Evolutionary conservation across 345 rosid genomes (phyloP).

Genomic region (Camelina sativa): DNA sequence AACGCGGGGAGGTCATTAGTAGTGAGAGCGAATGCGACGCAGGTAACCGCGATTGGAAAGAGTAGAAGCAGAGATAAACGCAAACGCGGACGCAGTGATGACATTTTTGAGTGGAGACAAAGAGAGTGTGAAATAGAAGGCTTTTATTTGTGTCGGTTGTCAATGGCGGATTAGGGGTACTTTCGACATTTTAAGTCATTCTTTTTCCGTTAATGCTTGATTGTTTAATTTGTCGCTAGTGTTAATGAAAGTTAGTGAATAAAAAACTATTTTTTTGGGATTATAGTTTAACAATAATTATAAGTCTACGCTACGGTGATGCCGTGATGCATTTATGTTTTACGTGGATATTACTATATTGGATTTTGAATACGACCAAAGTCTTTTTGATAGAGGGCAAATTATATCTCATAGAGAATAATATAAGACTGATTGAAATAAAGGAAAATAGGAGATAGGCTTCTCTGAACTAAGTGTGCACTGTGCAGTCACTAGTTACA

Average conservation of each 20-base stretch:
- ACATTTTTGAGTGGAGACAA: conserved; percentile 27
- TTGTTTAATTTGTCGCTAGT: conserved; percentile 10
- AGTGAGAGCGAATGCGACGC: conserved; percentile 17
- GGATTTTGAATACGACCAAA: no score
- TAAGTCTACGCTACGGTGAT: background rate
- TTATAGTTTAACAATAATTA: background rate
- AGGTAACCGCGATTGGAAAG: conserved; percentile 24
- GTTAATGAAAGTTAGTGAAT: no score
- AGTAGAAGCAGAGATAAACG: conserved; percentile 24
- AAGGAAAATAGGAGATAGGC: background rate
- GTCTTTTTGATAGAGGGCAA: no score
- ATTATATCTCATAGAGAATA: no score
- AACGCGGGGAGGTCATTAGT: conserved; percentile 49
- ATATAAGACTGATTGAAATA: no score
- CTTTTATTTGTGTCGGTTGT: conserved; percentile 11
- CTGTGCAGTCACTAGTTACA: background rate
- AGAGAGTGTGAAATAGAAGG: conserved; percentile 13
- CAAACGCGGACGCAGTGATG: conserved; percentile 17
- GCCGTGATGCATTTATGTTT: no score
- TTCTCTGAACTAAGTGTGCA: background rate
- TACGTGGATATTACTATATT: no score
- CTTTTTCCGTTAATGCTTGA: background rate
- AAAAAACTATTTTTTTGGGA: background rate
- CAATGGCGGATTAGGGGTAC: conserved; percentile 24
- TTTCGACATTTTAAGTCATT: background rate